Percentiles rank a stretch among this genome's conserved stretches.
Evolutionary conservation across 2,329 filamentous ascomycete genomes (phyloP).

Genomic region (Cladorrhinum sp.): DNA sequence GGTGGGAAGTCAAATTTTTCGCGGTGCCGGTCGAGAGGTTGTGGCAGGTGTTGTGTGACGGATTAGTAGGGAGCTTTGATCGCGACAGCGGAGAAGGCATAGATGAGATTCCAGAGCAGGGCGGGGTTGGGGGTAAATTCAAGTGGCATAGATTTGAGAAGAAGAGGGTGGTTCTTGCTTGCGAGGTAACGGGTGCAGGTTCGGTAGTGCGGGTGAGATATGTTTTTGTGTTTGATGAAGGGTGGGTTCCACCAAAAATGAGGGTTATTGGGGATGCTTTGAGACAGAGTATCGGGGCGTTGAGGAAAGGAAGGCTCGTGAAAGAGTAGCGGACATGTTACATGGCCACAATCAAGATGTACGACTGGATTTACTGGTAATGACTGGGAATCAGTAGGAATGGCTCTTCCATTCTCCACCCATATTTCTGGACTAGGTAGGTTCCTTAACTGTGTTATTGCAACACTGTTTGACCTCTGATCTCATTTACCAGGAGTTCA

Average conservation of each 20-base stretch:
- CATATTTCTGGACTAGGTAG: too few species aligned
- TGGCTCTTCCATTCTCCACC: too few species aligned
- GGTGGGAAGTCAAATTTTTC: constrained; percentile 23
- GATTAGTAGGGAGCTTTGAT: constrained; percentile 14
- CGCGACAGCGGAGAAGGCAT: constrained; percentile 11
- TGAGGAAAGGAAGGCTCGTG: constrained; percentile 15
- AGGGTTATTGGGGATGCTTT: constrained; percentile 23
- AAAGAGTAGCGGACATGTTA: background rate
- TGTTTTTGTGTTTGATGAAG: constrained; percentile 25
- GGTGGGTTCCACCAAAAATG: constrained; percentile 19
- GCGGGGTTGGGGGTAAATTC: background rate
- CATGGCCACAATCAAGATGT: background rate
- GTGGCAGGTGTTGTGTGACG: constrained; percentile 25
- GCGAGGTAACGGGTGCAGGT: constrained; percentile 20
- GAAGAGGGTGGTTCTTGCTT: constrained; percentile 24
- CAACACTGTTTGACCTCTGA: too few species aligned
- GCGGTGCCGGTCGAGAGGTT: constrained; percentile 18
- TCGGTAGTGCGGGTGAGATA: constrained; percentile 21
- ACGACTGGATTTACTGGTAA: too few species aligned
- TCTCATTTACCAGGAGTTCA: too few species aligned
- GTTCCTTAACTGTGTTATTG: too few species aligned
- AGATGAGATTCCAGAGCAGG: constrained; percentile 8
- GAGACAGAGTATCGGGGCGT: constrained; percentile 17
- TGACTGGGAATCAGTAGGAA: too few species aligned
- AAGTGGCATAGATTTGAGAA: constrained; percentile 17